These are phyloP conservation scores for Phellopilus nigrolimitatus DNA, from an alignment of 1,284 basidiomycete species.

Conservation along the genomic window DNA sequence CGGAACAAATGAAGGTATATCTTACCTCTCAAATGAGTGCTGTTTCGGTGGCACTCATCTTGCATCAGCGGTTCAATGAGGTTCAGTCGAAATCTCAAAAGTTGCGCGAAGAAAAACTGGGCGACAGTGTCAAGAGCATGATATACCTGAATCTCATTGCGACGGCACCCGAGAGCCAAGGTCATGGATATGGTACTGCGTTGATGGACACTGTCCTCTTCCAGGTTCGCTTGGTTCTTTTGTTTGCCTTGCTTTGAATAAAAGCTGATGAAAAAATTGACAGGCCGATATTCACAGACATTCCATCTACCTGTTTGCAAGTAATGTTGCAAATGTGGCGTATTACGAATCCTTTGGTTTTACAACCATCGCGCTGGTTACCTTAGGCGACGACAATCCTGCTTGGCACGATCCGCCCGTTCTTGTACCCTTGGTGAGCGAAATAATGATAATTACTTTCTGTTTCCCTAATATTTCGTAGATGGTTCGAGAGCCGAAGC, in stretches of 20 bases:
- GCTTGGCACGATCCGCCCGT: slow-evolving; percentile 23
- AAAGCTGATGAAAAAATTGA: neutral
- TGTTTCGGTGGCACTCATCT: neutral
- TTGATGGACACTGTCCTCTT: slow-evolving; percentile 15
- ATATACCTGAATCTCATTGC: slow-evolving; percentile 16
- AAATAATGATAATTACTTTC: neutral
- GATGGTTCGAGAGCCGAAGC: slow-evolving; percentile 9
- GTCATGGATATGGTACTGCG: slow-evolving; percentile 19
- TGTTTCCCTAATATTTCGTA: neutral
- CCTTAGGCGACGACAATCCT: slow-evolving; percentile 23
- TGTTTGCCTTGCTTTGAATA: neutral
- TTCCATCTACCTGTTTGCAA: slow-evolving; percentile 21
- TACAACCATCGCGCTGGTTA: slow-evolving; percentile 11
- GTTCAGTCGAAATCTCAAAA: neutral
- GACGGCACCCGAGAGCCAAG: slow-evolving; percentile 20
- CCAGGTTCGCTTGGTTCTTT: neutral
- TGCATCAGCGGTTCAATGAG: slow-evolving; percentile 7
- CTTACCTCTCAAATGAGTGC: neutral
- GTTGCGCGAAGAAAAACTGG: slow-evolving; percentile 7
- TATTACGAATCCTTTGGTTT: slow-evolving; percentile 26
- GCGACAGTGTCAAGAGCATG: slow-evolving; percentile 14
- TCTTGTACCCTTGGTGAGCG: slow-evolving; percentile 22
- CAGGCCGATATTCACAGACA: slow-evolving; percentile 23
- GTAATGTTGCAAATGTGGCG: slow-evolving; percentile 22
- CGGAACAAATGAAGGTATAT: slow-evolving; percentile 10